phyloP scores from a whole-genome alignment of 805 yeast genomes.

The Candida corydali region DNA sequence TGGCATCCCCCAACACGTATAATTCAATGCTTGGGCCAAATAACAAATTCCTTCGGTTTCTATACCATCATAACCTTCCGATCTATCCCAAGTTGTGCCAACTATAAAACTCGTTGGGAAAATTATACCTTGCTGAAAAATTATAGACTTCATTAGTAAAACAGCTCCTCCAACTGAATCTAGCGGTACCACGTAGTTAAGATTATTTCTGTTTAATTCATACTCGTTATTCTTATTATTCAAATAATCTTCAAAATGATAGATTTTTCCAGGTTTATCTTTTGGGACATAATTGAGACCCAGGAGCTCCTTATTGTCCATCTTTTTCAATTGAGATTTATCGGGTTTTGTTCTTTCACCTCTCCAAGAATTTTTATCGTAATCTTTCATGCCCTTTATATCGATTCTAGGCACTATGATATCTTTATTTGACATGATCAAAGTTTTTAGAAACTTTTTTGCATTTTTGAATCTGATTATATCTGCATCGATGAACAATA shows the following conservation, averaged over 20 bases:
- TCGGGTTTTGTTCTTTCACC: conserved; percentile 33
- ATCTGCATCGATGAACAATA: conserved; percentile 37
- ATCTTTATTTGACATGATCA: conserved; percentile 26
- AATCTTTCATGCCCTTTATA: conserved; percentile 24
- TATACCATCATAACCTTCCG: conserved; percentile 51
- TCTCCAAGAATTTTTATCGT: conserved; percentile 39
- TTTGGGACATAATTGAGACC: conserved; percentile 30
- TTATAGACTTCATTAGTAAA: conserved; percentile 37
- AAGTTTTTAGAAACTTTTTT: conserved; percentile 20
- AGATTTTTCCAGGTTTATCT: conserved; percentile 24
- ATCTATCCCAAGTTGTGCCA: conserved; percentile 44
- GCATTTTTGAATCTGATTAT: conserved; percentile 20
- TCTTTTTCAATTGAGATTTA: conserved; percentile 18
- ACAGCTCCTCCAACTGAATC: conserved; percentile 55
- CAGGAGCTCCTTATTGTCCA: conserved; percentile 29
- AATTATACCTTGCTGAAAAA: conserved; percentile 43
- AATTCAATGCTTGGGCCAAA: conserved; percentile 41
- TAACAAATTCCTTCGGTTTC: conserved; percentile 54
- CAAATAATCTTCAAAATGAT: conserved; percentile 22
- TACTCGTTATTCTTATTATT: conserved; percentile 10
- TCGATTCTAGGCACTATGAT: conserved; percentile 35
- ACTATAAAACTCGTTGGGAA: conserved; percentile 44
- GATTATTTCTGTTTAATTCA: conserved; percentile 8
- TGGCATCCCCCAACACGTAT: conserved; percentile 48
- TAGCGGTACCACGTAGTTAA: conserved; percentile 18